A percentile compares a stretch with the other conserved stretches of the same genome.
Evolutionary conservation across 345 rosid species (phyloP).

Genomic region (Rhodamnia argentea): DNA sequence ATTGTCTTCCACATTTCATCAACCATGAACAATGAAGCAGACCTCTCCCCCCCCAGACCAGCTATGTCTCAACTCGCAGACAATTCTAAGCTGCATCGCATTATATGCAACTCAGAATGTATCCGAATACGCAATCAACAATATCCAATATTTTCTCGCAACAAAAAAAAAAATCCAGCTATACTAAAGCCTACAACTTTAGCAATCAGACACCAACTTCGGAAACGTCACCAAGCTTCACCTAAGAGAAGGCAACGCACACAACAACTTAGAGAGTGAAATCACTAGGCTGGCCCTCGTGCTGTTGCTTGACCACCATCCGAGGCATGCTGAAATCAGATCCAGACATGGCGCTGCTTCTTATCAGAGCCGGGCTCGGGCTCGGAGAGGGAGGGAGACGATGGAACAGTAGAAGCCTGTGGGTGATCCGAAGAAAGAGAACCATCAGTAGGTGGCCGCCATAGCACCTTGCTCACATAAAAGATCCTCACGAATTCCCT

Average conservation of each 20-base stretch:
- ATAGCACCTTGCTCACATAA: no score
- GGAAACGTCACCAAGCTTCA: background rate
- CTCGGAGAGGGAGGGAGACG: no score
- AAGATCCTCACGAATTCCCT: no score
- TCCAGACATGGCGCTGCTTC: no score
- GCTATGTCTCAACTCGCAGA: background rate
- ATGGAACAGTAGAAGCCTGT: no score
- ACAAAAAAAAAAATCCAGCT: background rate
- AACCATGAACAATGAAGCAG: background rate
- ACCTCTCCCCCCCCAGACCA: background rate
- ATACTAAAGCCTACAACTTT: background rate
- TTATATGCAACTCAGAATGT: background rate
- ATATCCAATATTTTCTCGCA: background rate
- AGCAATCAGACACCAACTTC: background rate
- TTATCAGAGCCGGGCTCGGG: no score
- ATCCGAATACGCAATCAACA: background rate
- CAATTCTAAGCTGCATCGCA: background rate
- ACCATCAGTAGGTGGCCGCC: no score
- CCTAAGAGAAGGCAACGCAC: background rate
- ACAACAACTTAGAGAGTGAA: background rate
- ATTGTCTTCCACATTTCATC: no score
- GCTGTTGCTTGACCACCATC: no score
- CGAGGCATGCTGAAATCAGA: no score
- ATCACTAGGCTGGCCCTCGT: constrained; percentile 27
- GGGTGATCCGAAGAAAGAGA: no score